A percentile compares a stretch with the other conserved stretches of the same genome.
These are phyloP conservation scores for Mallotus repandus DNA, from an alignment of 441 rosid species.

Conservation along the genomic window DNA sequence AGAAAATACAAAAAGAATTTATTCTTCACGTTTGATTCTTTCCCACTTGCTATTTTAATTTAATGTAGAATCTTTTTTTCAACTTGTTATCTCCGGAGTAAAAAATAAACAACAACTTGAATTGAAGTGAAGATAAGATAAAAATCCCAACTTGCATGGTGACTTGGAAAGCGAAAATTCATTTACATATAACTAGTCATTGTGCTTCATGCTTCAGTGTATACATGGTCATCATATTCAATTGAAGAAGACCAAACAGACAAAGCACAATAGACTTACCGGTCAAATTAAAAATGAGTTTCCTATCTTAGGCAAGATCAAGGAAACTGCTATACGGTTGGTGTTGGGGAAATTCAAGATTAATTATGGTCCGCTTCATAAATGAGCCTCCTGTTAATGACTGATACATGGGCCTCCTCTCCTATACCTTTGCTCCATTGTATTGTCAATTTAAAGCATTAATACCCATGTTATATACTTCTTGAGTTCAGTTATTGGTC, in stretches of 20 bases:
- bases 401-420: neutral
- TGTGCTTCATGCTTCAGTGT: neutral
- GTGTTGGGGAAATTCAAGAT: neutral
- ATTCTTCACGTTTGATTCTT: neutral
- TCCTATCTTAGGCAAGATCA: neutral
- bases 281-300: neutral
- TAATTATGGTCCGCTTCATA: constrained; percentile 12
- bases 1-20: neutral
- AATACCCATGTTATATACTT: neutral
- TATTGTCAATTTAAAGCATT: neutral
- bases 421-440: neutral
- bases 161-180: constrained; percentile 3
- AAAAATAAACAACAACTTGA: neutral
- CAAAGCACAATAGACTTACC: neutral
- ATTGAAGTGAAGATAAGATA: neutral
- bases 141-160: neutral
- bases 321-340: neutral
- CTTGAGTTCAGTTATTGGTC: neutral
- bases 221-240: neutral
- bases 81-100: constrained; percentile 1
- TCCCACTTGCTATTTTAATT: constrained; percentile 12
- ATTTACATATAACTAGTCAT: neutral
- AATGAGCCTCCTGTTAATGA: neutral
- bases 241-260: constrained; percentile 7
- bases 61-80: constrained; percentile 9